Evolutionary conservation across 257 asterid species (phyloP), one percentile per base, ranked within the genome.

Genomic region (Misopates orontium): DNA sequence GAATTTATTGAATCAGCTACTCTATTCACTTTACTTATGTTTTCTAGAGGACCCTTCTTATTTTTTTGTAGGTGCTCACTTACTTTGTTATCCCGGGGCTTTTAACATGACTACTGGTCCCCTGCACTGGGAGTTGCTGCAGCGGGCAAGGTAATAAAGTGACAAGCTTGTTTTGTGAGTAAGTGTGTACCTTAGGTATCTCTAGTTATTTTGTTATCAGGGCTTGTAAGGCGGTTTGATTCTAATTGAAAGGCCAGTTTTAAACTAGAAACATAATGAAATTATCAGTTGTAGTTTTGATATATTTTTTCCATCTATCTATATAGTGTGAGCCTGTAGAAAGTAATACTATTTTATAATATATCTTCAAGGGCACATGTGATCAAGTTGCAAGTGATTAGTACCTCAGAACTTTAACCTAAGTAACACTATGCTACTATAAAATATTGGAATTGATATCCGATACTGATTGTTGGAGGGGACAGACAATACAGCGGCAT

Each of bases 51-150:
- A 42, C 52, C 25, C 11, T 62, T 77, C 56, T 62, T 70, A 21
- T 61, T 36, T 68, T 32, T 56, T 60, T 68, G 56, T 79, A 90
- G 97, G 95, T 64, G 97, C 94, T 70, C 97, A 90, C 82, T 77
- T 90, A 87, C 78, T 90, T 55, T 87, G 97, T 75, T 87, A 85
- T 76, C 97, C 97, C 62, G 97, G 95, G 69, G 95, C 95, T 67
- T 90, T 90, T 79, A 90, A 90, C 90, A 90, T 87, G 97, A 87
- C 97, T 50, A 90, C 94, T 64, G 97, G 97, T 64, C 97, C 97
- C 47, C 82, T 87, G 52, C 97, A 87, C 69, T 87, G 97, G 97
- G 97, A 90, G 70, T 68, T 90, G 66, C 72, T 85, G 82, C 97
- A 87, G 77, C 80, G 97, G 73, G 95, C 97, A 42, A 84, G 97